Conservation (phyloP, 1,139 yeast species). For the Hyphopichia wangnamkhiaoensis region DNA sequence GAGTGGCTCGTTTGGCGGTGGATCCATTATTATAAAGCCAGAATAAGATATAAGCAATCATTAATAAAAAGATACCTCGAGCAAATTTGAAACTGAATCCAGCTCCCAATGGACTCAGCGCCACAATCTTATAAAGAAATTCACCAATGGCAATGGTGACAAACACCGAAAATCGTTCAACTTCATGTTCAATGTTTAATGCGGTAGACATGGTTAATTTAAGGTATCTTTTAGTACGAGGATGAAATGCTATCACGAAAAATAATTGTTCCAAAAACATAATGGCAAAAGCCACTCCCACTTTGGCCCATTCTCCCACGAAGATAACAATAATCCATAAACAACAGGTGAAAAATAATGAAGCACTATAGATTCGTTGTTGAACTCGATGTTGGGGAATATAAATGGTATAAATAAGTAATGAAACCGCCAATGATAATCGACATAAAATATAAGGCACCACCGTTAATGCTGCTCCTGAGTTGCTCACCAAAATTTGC, state of each 20-base stretch:
- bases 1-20: slow-evolving; percentile 49
- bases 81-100: slow-evolving; percentile 49
- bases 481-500: slow-evolving; percentile 31
- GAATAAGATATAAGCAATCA: slow-evolving; percentile 52
- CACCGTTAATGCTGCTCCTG: slow-evolving; percentile 44
- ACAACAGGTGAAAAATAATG: slow-evolving; percentile 32
- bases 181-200: slow-evolving; percentile 66
- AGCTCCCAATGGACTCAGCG: slow-evolving; percentile 45
- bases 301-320: slow-evolving; percentile 45
- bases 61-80: slow-evolving; percentile 50
- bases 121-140: slow-evolving; percentile 59
- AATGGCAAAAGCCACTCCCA: slow-evolving; percentile 46
- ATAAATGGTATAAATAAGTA: slow-evolving; percentile 48
- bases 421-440: slow-evolving; percentile 33
- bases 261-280: slow-evolving; percentile 43
- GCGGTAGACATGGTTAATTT: slow-evolving; percentile 56
- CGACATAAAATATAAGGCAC: slow-evolving; percentile 53
- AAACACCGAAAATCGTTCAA: slow-evolving; percentile 59
- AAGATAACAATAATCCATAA: slow-evolving; percentile 52
- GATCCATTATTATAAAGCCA: slow-evolving; percentile 62
- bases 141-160: slow-evolving; percentile 70
- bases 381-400: slow-evolving; percentile 58
- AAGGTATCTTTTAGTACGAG: slow-evolving; percentile 44
- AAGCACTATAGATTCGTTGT: slow-evolving; percentile 41
- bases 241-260: slow-evolving; percentile 43